A percentile compares a stretch with the other conserved stretches of the same genome.
Evolutionary conservation across 345 rosid species (phyloP).

Genomic region (Rhodomyrtus tomentosa): DNA sequence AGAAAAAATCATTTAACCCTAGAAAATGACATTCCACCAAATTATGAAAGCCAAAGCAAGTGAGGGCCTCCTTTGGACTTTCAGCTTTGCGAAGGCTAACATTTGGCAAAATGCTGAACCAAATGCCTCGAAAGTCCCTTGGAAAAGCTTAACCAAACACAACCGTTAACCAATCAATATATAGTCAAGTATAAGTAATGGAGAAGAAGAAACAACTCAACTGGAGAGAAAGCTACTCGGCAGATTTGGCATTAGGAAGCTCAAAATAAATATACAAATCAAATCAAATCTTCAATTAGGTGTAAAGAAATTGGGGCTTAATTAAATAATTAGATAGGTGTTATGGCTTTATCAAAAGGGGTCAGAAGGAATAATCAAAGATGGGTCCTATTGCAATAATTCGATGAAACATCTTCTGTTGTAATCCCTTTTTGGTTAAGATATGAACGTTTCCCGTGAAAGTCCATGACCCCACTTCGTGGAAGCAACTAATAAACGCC

Average conservation of each 20-base stretch:
- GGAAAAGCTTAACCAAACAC: no score
- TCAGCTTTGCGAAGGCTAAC: no score
- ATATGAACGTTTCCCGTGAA: background rate
- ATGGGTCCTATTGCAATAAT: conserved; percentile 18
- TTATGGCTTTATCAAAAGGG: conserved; percentile 44
- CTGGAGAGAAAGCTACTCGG: background rate
- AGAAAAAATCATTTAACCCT: no score
- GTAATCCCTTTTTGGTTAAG: conserved; percentile 28
- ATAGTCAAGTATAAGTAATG: background rate
- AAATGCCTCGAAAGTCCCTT: no score
- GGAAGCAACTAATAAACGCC: background rate
- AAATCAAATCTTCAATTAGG: background rate
- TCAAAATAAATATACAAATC: background rate
- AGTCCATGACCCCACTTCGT: background rate
- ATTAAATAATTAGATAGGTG: conserved; percentile 20
- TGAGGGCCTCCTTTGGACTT: no score
- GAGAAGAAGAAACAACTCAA: background rate
- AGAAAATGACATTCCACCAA: no score
- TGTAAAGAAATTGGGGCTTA: background rate
- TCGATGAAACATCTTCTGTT: conserved; percentile 20
- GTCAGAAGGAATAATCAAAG: conserved; percentile 23
- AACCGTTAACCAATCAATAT: background rate
- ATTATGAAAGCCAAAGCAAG: no score
- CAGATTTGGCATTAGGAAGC: background rate
- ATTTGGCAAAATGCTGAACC: no score